phyloP scores from a whole-genome alignment of 768 basidiomycete genomes.

The Tulasnella sp. region DNA sequence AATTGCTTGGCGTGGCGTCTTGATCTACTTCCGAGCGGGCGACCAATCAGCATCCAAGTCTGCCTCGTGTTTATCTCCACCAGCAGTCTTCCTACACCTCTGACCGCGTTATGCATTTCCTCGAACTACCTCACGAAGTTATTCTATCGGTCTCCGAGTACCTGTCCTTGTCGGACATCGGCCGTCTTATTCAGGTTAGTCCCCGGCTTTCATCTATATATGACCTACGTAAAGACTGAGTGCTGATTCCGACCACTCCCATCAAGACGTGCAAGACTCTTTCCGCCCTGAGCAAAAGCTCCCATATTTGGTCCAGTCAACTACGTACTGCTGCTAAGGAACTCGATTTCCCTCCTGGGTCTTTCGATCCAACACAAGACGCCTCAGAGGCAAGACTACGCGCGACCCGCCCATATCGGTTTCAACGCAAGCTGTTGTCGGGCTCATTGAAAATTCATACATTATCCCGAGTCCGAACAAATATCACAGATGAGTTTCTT shows the following conservation, averaged over 20 bases:
- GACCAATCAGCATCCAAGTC: not conserved
- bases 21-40: not conserved
- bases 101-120: not conserved
- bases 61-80: not conserved
- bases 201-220: not conserved
- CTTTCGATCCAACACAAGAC: not conserved
- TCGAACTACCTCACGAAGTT: not conserved
- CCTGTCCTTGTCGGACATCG: not conserved
- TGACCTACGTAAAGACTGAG: not conserved
- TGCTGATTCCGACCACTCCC: not conserved
- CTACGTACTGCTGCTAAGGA: not conserved
- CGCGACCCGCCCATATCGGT: constrained; percentile 9
- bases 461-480: not conserved
- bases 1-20: not conserved
- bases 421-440: not conserved
- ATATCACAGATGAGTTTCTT: not conserved
- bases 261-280: not conserved
- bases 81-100: not conserved
- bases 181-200: not conserved
- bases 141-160: not conserved
- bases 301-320: not conserved
- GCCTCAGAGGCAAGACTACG: not conserved
- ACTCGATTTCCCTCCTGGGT: not conserved
- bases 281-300: not conserved
- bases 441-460: not conserved